These are phyloP conservation scores for Isabelozyma heimii DNA, from an alignment of 805 yeast species.

Conservation along the genomic window DNA sequence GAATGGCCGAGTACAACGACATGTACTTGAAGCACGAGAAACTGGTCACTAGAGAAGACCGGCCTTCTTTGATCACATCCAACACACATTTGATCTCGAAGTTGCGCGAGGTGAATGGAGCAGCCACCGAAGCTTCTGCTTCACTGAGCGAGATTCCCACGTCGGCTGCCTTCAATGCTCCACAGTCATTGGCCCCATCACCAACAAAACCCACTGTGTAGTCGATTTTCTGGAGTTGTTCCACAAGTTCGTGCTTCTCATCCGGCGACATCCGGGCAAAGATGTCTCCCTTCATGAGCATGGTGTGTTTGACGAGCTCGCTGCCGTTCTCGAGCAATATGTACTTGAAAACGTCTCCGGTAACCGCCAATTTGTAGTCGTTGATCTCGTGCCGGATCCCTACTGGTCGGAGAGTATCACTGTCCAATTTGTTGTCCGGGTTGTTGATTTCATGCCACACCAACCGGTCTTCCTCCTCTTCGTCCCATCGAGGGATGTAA, in stretches of 20 bases:
- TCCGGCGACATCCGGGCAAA: conserved; percentile 99
- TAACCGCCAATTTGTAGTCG: conserved; percentile 72
- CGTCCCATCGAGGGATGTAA: conserved; percentile 58
- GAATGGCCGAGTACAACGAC: conserved; percentile 96
- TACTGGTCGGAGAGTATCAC: conserved; percentile 55
- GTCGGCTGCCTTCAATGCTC: conserved; percentile 96
- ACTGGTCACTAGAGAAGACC: conserved; percentile 92
- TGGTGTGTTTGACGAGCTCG: conserved; percentile 38
- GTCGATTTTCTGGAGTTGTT: conserved; percentile 76
- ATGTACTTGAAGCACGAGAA: conserved; percentile 97
- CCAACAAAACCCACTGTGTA: conserved; percentile 98
- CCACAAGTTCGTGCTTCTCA: conserved; percentile 94
- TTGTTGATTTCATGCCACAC: conserved; percentile 72
- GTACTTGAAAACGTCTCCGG: conserved; percentile 89
- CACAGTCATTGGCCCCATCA: conserved; percentile 99
- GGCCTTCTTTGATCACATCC: conserved; percentile 88
- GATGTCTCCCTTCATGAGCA: conserved; percentile 70
- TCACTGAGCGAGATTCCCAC: conserved; percentile 95
- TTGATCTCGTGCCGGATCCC: conserved; percentile 16
- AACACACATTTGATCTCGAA: conserved; percentile 93
- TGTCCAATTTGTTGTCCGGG: conserved; percentile 56
- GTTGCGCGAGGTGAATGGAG: conserved; percentile 89
- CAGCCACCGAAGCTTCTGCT: conserved; percentile 98
- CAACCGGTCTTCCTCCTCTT: conserved; percentile 32
- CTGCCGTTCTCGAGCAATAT: conserved; percentile 57